These are phyloP conservation scores for Saururus chinensis DNA, from an alignment of 164 flowering plant species.

Conservation along the genomic window DNA sequence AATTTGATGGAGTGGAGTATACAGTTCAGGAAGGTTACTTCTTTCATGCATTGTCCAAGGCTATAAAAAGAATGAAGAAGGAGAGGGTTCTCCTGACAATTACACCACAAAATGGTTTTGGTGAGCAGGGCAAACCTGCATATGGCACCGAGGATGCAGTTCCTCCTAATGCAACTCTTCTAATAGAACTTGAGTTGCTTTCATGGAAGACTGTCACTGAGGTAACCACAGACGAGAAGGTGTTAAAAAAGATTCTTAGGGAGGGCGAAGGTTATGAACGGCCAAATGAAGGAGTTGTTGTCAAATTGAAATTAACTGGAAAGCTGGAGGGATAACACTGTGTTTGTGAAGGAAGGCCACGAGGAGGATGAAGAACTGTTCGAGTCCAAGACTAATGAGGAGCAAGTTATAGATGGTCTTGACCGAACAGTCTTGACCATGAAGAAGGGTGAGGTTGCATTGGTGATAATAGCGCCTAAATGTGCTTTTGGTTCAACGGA, in stretches of 20 bases:
- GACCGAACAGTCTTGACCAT: no score
- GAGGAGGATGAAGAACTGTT: no score
- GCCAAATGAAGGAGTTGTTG: constrained; percentile 34
- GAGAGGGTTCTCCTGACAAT: constrained; percentile 71
- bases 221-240: constrained; percentile 75
- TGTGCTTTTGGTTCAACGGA: constrained; percentile 73
- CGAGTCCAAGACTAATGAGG: no score
- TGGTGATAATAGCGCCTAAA: constrained; percentile 64
- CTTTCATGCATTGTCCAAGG: constrained; percentile 76
- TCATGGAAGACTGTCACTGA: constrained; percentile 91
- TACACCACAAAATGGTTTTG: constrained; percentile 97
- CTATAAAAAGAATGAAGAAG: constrained; percentile 93
- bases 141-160: constrained; percentile 49
- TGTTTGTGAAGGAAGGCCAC: no score
- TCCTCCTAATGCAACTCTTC: constrained; percentile 77
- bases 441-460: constrained; percentile 91
- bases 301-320: no score
- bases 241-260: constrained; percentile 70
- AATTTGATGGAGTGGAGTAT: constrained; percentile 66
- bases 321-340: no score
- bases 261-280: constrained; percentile 93
- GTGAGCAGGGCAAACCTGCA: constrained; percentile 66
- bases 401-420: no score
- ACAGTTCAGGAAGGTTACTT: constrained; percentile 75
- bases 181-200: no score